Evolutionary conservation across 345 rosid genomes (phyloP).

Genomic region (Lumnitzera racemosa): DNA sequence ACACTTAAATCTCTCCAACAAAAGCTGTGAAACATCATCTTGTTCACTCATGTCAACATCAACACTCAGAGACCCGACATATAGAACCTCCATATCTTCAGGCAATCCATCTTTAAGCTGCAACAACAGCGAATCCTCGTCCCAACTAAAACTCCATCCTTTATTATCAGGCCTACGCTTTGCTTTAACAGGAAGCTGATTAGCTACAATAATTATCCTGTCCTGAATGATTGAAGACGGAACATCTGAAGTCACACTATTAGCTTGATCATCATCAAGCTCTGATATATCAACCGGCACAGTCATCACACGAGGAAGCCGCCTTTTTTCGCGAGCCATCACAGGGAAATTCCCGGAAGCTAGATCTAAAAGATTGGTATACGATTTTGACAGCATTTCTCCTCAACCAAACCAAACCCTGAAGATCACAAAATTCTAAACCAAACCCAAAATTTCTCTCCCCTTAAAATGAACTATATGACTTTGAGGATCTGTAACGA

Average conservation of each 20-base stretch:
- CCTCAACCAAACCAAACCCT: slow-evolving; percentile 10
- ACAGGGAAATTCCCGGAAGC: slow-evolving; percentile 70
- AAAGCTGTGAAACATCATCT: slow-evolving; percentile 61
- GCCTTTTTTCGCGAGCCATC: slow-evolving; percentile 57
- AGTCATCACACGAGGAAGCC: slow-evolving; percentile 64
- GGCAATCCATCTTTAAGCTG: slow-evolving; percentile 75
- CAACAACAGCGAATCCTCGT: slow-evolving; percentile 52
- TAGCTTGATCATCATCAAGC: slow-evolving; percentile 73
- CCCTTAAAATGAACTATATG: slow-evolving; percentile 9
- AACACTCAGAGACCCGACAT: slow-evolving; percentile 52
- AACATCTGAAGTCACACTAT: slow-evolving; percentile 58
- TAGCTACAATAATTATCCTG: slow-evolving; percentile 60
- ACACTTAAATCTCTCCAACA: slow-evolving; percentile 68
- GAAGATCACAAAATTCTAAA: slow-evolving; percentile 24
- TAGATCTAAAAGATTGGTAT: slow-evolving; percentile 76
- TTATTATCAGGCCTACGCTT: slow-evolving; percentile 69
- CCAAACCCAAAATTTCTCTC: slow-evolving; percentile 11
- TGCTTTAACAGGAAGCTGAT: slow-evolving; percentile 68
- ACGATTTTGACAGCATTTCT: slow-evolving; percentile 63
- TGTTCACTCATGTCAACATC: slow-evolving; percentile 57
- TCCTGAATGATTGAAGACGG: slow-evolving; percentile 55
- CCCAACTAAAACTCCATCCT: slow-evolving; percentile 81
- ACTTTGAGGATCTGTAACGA: slow-evolving; percentile 36
- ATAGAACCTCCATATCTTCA: slow-evolving; percentile 70
- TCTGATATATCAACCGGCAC: slow-evolving; percentile 72